Conservation (phyloP, 306 rosid species). For the Betula pendula region DNA sequence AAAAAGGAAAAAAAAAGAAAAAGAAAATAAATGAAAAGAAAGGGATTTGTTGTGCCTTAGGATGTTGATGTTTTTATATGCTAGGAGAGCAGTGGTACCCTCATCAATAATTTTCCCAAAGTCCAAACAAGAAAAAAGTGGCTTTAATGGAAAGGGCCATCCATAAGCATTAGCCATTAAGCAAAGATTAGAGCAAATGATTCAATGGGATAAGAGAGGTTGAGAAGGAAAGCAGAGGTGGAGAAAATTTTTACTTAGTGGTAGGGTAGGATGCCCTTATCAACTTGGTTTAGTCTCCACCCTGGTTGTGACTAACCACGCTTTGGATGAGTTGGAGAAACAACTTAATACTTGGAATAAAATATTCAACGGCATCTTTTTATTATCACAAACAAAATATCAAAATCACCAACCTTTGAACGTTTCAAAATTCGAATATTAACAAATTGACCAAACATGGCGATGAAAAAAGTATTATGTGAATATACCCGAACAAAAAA, state of each 20-base stretch:
- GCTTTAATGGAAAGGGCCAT: conserved; percentile 75
- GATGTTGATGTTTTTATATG: conserved; percentile 7
- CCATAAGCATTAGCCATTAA: conserved; percentile 76
- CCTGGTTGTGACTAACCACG: conserved; percentile 24
- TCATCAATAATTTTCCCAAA: conserved; percentile 38
- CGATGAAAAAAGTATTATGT: neutral
- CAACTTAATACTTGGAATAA: neutral
- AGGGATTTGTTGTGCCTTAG: neutral
- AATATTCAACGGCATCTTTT: neutral
- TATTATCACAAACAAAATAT: neutral
- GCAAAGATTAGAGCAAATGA: conserved; percentile 70
- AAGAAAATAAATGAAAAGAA: neutral
- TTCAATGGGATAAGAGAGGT: conserved; percentile 65
- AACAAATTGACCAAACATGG: neutral
- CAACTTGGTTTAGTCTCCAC: conserved; percentile 47
- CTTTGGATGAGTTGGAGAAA: neutral
- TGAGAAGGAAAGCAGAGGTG: conserved; percentile 56
- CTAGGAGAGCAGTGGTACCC: conserved; percentile 18
- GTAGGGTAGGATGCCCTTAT: conserved; percentile 95
- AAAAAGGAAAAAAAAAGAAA: neutral
- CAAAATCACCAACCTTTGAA: neutral
- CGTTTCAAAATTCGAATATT: conserved; percentile 6
- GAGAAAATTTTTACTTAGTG: conserved; percentile 47
- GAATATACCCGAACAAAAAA: conserved; percentile 14
- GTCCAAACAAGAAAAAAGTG: conserved; percentile 39